Conservation (phyloP, 192 early-diverging fungal genomes). For the Podila horticola region DNA sequence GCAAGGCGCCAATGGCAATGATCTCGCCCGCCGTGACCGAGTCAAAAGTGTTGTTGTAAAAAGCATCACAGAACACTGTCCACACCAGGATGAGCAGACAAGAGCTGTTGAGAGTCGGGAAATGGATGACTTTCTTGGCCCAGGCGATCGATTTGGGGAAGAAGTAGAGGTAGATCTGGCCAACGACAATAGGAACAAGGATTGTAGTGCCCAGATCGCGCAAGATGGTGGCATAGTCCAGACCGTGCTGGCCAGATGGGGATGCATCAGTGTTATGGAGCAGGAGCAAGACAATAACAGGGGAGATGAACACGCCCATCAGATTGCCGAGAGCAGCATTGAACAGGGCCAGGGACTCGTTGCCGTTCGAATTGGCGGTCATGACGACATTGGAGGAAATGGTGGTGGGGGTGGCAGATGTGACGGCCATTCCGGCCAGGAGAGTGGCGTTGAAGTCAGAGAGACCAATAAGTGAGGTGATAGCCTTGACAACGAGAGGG, state of each 20-base stretch:
- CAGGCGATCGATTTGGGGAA: constrained; percentile 57
- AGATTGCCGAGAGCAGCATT: constrained; percentile 80
- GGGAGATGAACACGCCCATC: constrained; percentile 58
- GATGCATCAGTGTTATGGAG: constrained; percentile 12
- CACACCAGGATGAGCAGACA: constrained; percentile 74
- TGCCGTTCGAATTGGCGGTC: constrained; percentile 75
- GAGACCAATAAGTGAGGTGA: constrained; percentile 62
- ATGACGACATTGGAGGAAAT: constrained; percentile 83
- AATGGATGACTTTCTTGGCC: constrained; percentile 59
- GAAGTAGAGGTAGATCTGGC: constrained; percentile 64
- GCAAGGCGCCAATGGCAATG: constrained; percentile 62
- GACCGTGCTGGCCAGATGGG: constrained; percentile 34
- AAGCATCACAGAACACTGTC: constrained; percentile 80
- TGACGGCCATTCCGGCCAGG: constrained; percentile 71
- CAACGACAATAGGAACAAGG: constrained; percentile 68
- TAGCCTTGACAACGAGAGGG: constrained; percentile 68
- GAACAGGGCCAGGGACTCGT: constrained; percentile 71
- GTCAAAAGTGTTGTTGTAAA: constrained; percentile 62
- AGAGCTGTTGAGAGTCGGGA: constrained; percentile 64
- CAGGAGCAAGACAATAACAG: constrained; percentile 36
- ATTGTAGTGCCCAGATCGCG: constrained; percentile 69
- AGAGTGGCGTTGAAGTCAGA: constrained; percentile 62
- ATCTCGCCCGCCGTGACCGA: constrained; percentile 59
- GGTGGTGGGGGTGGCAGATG: constrained; percentile 74
- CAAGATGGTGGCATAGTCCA: constrained; percentile 64